Conservation (phyloP, 768 basidiomycete genomes). For the Hemileccinum impolitum region DNA sequence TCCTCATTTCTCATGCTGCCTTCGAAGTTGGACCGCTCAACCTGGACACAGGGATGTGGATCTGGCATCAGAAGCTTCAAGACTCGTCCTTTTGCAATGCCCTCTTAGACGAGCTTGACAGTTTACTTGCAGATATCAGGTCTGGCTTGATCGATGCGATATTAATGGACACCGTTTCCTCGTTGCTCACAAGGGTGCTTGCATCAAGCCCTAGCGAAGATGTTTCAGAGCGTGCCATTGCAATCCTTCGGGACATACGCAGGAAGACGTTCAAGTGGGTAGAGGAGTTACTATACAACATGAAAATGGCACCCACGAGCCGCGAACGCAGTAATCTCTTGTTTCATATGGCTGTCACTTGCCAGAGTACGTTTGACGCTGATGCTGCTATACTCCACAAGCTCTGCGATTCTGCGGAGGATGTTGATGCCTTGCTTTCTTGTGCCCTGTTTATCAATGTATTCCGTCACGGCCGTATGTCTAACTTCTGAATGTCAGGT, state of each 20-base stretch:
- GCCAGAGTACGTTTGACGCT: slow-evolving; percentile 27
- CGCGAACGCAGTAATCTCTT: slow-evolving; percentile 14
- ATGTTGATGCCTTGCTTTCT: slow-evolving; percentile 17
- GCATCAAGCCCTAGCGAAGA: slow-evolving; percentile 6
- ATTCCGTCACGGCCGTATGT: slow-evolving; percentile 1
- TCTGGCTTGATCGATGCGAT: not conserved
- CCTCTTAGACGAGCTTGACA: not conserved
- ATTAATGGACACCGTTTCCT: not conserved
- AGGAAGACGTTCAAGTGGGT: slow-evolving; percentile 32
- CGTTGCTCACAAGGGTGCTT: not conserved
- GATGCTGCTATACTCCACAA: not conserved
- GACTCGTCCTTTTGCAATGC: not conserved
- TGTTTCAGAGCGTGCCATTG: slow-evolving; percentile 15
- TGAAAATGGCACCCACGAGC: slow-evolving; percentile 3
- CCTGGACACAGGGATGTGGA: not conserved
- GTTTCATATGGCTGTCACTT: slow-evolving; percentile 35
- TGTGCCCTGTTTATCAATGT: slow-evolving; percentile 23
- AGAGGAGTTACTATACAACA: slow-evolving; percentile 21
- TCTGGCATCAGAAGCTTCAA: not conserved
- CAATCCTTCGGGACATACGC: slow-evolving; percentile 29
- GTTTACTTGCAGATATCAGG: not conserved
- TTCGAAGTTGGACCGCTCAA: not conserved
- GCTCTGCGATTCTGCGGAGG: slow-evolving; percentile 11
- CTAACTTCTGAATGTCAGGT: not conserved
- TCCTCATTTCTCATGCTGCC: not conserved